A percentile compares a stretch with the other conserved stretches of the same genome.
These are phyloP conservation scores for Candida sp. DNA, from an alignment of 1,139 yeast genomes.

Conservation along the genomic window DNA sequence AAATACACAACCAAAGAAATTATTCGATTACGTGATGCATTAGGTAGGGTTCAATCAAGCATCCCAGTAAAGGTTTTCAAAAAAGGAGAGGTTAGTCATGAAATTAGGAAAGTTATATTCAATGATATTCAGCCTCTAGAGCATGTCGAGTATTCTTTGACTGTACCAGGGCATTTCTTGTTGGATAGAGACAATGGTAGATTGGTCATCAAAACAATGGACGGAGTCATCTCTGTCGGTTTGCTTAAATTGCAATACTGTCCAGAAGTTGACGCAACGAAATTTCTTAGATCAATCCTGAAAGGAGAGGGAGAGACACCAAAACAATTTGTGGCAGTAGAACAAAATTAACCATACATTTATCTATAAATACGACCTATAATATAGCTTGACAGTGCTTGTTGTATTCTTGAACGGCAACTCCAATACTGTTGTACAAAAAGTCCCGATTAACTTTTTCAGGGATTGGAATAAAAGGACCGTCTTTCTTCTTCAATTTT, in stretches of 20 bases:
- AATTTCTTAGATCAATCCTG: slow-evolving; percentile 7
- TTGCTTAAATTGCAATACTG: slow-evolving; percentile 54
- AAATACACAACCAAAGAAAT: slow-evolving; percentile 33
- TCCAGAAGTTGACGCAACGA: slow-evolving; percentile 37
- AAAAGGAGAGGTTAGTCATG: slow-evolving; percentile 23
- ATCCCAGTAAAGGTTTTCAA: slow-evolving; percentile 28
- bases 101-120: slow-evolving; percentile 45
- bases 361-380: slow-evolving; percentile 12
- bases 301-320: slow-evolving; percentile 10
- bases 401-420: slow-evolving; percentile 81
- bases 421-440: slow-evolving; percentile 69
- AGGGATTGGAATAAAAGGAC: slow-evolving; percentile 77
- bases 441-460: slow-evolving; percentile 62
- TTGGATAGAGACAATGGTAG: slow-evolving; percentile 15
- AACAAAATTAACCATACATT: background rate
- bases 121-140: slow-evolving; percentile 22
- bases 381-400: slow-evolving; percentile 47
- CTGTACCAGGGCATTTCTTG: slow-evolving; percentile 41
- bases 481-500: slow-evolving; percentile 56
- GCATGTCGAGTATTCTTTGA: slow-evolving; percentile 2
- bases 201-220: slow-evolving; percentile 39
- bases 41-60: slow-evolving; percentile 59
- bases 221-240: slow-evolving; percentile 35
- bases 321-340: slow-evolving; percentile 6
- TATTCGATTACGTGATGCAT: slow-evolving; percentile 44